phyloP scores from a whole-genome alignment of 1,284 basidiomycete genomes.

The Sanghuangporus sanghuang region DNA sequence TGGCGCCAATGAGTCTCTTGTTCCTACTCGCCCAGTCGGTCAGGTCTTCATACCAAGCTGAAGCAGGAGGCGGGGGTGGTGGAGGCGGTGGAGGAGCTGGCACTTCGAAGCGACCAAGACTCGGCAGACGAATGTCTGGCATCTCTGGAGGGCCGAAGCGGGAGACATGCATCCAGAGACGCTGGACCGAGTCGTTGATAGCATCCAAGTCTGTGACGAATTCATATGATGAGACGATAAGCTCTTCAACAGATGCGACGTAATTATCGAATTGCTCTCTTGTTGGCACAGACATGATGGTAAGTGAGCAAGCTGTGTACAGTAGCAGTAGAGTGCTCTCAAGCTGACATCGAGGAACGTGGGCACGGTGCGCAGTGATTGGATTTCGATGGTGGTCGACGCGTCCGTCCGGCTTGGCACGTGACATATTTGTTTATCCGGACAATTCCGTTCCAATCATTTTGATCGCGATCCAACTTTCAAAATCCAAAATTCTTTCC shows the following conservation, averaged over 20 bases:
- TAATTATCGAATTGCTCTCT: constrained; percentile 69
- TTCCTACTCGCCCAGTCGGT: constrained; percentile 49
- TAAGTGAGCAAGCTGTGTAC: neutral
- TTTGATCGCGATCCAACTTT: neutral
- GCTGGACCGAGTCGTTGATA: constrained; percentile 58
- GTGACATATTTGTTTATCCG: neutral
- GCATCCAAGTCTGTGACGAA: constrained; percentile 55
- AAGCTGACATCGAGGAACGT: constrained; percentile 1
- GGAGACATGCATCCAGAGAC: constrained; percentile 71
- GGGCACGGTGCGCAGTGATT: neutral
- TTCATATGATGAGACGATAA: constrained; percentile 53
- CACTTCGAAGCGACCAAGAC: constrained; percentile 65
- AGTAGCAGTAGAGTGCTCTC: neutral
- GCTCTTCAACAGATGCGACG: constrained; percentile 60
- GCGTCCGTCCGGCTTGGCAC: neutral
- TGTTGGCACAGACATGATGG: constrained; percentile 31
- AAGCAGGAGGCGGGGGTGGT: constrained; percentile 46
- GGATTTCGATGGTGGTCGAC: neutral
- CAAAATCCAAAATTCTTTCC: neutral
- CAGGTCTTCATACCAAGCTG: constrained; percentile 40
- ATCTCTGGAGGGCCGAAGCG: constrained; percentile 69
- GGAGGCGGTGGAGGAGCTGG: constrained; percentile 52
- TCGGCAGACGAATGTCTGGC: constrained; percentile 57
- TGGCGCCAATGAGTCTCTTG: constrained; percentile 51
- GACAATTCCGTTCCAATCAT: neutral